Percentiles rank a stretch among this genome's conserved stretches.
Evolutionary conservation across 371 early-diverging fungal species (phyloP).

Genomic region (Sporodiniella umbellata): DNA sequence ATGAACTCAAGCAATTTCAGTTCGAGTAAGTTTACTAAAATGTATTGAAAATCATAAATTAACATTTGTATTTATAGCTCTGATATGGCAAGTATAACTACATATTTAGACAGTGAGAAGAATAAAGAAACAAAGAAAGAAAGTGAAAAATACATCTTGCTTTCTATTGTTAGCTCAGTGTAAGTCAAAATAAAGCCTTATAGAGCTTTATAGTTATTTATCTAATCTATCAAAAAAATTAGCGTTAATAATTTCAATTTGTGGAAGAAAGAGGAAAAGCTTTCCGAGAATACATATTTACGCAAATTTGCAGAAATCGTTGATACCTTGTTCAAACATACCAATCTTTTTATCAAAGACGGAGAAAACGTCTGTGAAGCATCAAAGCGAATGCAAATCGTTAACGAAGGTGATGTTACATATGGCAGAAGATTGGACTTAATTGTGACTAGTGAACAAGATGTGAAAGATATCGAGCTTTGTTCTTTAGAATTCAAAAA

Average conservation of each 20-base stretch:
- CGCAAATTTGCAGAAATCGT: slow-evolving; percentile 9
- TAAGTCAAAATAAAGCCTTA: slow-evolving; percentile 11
- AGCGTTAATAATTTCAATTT: slow-evolving; percentile 7
- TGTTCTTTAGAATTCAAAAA: slow-evolving; percentile 14
- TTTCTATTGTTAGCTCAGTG: slow-evolving; percentile 14
- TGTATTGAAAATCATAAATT: slow-evolving; percentile 10
- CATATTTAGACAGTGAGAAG: slow-evolving; percentile 9
- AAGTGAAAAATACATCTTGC: slow-evolving; percentile 12
- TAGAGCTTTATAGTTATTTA: slow-evolving; percentile 4
- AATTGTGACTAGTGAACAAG: slow-evolving; percentile 10
- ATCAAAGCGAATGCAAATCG: slow-evolving; percentile 12
- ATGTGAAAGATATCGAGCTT: slow-evolving; percentile 7
- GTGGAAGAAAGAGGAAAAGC: slow-evolving; percentile 10
- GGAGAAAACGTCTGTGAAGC: slow-evolving; percentile 10
- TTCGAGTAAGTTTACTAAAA: slow-evolving; percentile 7
- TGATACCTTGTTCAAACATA: slow-evolving; percentile 7
- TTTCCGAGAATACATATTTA: slow-evolving; percentile 10
- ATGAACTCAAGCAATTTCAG: slow-evolving; percentile 12
- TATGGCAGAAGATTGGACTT: slow-evolving; percentile 10
- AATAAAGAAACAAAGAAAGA: slow-evolving; percentile 9
- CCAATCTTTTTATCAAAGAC: slow-evolving; percentile 10
- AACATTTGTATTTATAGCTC: slow-evolving; percentile 7
- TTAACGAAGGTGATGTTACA: slow-evolving; percentile 6
- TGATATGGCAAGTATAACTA: slow-evolving; percentile 2
- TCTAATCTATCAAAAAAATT: slow-evolving; percentile 13